phyloP scores from a whole-genome alignment of 306 rosid genomes.

The Rosa lucieae region DNA sequence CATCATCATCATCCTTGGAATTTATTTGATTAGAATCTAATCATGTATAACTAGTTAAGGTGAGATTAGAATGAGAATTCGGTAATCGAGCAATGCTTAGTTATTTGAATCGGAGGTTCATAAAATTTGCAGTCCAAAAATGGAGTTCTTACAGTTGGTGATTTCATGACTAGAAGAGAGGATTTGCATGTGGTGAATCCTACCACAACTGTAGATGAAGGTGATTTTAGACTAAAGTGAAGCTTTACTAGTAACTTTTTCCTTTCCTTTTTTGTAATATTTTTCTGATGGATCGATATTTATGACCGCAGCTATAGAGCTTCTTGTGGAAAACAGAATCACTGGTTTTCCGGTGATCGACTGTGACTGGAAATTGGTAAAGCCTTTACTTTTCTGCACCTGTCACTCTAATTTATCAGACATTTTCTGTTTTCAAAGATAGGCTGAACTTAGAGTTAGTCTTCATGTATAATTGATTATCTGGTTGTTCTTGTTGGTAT shows the following conservation, averaged over 20 bases:
- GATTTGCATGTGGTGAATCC: slow-evolving; percentile 79
- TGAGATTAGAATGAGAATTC: not conserved
- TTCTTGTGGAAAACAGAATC: slow-evolving; percentile 85
- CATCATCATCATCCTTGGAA: not conserved
- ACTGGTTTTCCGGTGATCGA: slow-evolving; percentile 96
- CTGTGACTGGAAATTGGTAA: slow-evolving; percentile 87
- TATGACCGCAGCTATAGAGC: slow-evolving; percentile 74
- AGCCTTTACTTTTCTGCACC: slow-evolving; percentile 23
- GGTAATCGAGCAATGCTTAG: not conserved
- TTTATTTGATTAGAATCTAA: not conserved
- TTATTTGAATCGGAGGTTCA: not conserved
- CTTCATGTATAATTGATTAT: not conserved
- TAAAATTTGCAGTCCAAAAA: slow-evolving; percentile 51
- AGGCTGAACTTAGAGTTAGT: not conserved
- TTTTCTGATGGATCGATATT: slow-evolving; percentile 32
- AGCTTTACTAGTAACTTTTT: not conserved
- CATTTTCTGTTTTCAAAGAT: not conserved
- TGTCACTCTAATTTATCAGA: slow-evolving; percentile 15
- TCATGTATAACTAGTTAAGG: not conserved
- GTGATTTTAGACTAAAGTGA: slow-evolving; percentile 31
- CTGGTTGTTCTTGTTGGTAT: not conserved
- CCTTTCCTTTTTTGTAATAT: not conserved
- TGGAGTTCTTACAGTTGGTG: slow-evolving; percentile 81
- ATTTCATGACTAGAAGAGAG: slow-evolving; percentile 81
- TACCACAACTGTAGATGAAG: slow-evolving; percentile 88